Conservation (phyloP, 177 flowering plant species). For the Vitis hybrid region DNA sequence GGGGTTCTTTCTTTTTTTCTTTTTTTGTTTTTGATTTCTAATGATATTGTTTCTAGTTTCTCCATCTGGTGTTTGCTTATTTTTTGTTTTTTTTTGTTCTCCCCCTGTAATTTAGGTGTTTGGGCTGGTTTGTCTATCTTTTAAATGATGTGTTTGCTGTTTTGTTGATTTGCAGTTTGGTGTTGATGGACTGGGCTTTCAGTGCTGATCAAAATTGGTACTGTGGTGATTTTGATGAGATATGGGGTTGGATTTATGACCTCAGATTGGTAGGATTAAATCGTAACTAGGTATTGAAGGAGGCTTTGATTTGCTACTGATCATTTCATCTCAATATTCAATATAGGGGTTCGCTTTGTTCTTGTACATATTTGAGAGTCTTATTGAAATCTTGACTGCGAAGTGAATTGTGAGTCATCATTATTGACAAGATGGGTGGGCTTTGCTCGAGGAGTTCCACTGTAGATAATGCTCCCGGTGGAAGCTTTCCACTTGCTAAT, state of each 20-base stretch:
- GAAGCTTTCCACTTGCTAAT: conserved; percentile 39
- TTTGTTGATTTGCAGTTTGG: conserved; percentile 18
- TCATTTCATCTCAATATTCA: neutral
- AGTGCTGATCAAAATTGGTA: conserved; percentile 17
- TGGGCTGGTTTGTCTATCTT: neutral
- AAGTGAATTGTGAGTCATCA: conserved; percentile 12
- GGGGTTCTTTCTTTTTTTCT: too few relatives aligned
- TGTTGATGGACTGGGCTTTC: conserved; percentile 32
- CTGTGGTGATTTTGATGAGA: conserved; percentile 9
- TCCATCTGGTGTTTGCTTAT: neutral
- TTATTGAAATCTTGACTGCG: conserved; percentile 19
- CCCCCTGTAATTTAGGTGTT: neutral
- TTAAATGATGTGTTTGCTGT: neutral
- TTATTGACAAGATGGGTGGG: conserved; percentile 53
- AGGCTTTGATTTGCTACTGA: neutral
- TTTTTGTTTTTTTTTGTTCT: conserved; percentile 4
- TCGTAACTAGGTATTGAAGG: neutral
- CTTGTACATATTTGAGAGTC: neutral
- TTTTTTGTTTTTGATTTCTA: neutral
- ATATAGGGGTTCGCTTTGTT: neutral
- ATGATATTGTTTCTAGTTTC: neutral
- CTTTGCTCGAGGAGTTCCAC: conserved; percentile 63
- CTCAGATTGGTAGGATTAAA: conserved; percentile 7
- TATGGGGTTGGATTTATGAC: conserved; percentile 9
- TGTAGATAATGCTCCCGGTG: conserved; percentile 37